Evolutionary conservation across 257 asterid genomes (phyloP), one percentile per base, ranked within the genome.

Genomic region (Eucommia ulmoides): DNA sequence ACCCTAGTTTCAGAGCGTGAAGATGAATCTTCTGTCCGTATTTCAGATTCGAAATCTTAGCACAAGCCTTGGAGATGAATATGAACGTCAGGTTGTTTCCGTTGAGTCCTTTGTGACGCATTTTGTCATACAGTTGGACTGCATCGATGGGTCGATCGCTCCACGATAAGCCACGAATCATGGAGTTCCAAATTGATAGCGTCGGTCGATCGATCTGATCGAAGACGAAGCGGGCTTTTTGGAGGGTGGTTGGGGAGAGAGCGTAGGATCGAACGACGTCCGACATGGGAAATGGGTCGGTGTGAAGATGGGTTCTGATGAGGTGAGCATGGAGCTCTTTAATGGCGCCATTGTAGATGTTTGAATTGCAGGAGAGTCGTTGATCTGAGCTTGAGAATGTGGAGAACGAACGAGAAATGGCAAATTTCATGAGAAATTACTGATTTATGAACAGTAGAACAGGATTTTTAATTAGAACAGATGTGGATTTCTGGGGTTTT

Each of bases 21-120:
- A 22, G 60, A 45, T 72, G 78, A 18, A 63, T 56, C 20, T 25
- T 65, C 20, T 26, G 23, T 9, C 78, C 78, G 38, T 21, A 29
- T 3, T 14, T 20, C 52, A 55, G 23, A 66, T 63, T 65, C 1
- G 44, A 58, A 46, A 67, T 60, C 21, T 49, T 23, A 42, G 56
- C 53, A 44, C 63, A 59, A 17, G 74, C 60, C 54, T 72, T 67
- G 14, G 41, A 49, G 7, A 62, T 24, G 19, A 46, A 66, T 38
- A 72, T 59, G 19, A 72, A 63, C 22, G 78, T 62, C 23, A 64
- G n/a, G n/a, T 63, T 72, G 22, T 67, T 65, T 20, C 73, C 73
- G 22, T 22, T 53, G 3, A 55, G 52, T 48, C 74, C 74, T 23
- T 45, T 55, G 24, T 64, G 46, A 23, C 65, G 68, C 74, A 72